A percentile compares a stretch with the other conserved stretches of the same genome.
Conservation (phyloP, 2,329 filamentous ascomycete genomes). For the Shiraia sp. region DNA sequence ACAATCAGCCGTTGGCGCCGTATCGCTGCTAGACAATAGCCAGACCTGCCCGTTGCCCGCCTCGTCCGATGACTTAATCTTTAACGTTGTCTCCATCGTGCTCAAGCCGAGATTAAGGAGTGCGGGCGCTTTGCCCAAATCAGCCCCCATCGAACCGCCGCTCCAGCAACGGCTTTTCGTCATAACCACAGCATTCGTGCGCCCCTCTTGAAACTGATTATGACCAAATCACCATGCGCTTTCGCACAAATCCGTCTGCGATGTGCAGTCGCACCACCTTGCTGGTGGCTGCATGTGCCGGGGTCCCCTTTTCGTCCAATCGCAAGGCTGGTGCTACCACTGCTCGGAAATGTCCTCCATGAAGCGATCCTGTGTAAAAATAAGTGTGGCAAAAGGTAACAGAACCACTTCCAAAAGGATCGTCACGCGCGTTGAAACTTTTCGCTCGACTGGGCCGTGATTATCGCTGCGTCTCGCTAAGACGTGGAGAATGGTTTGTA, state of each 20-base stretch:
- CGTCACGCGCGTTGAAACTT: conserved; percentile 33
- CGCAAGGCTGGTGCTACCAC: conserved; percentile 12
- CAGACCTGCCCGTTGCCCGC: conserved; percentile 29
- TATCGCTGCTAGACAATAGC: conserved; percentile 34
- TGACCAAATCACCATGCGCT: background rate
- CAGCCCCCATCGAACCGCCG: conserved; percentile 15
- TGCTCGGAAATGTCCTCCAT: conserved; percentile 16
- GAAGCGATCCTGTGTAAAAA: conserved; percentile 26
- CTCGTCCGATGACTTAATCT: conserved; percentile 26
- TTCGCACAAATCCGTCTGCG: conserved; percentile 2
- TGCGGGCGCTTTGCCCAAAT: conserved; percentile 32
- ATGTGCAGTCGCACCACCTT: conserved; percentile 10
- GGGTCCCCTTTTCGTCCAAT: conserved; percentile 13
- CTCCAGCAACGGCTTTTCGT: conserved; percentile 21
- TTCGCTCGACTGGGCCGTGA: conserved; percentile 16
- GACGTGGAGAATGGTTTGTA: no score
- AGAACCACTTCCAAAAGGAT: conserved; percentile 21
- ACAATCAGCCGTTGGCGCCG: conserved; percentile 37
- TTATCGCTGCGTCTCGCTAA: no score
- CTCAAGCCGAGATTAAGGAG: conserved; percentile 46
- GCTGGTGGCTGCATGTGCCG: conserved; percentile 11
- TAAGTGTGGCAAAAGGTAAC: conserved; percentile 37
- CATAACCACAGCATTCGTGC: conserved; percentile 20
- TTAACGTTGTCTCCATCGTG: conserved; percentile 20
- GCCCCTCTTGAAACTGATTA: conserved; percentile 14